Conservation (phyloP, 140 eudicot species). For the Senecio squalidus region DNA sequence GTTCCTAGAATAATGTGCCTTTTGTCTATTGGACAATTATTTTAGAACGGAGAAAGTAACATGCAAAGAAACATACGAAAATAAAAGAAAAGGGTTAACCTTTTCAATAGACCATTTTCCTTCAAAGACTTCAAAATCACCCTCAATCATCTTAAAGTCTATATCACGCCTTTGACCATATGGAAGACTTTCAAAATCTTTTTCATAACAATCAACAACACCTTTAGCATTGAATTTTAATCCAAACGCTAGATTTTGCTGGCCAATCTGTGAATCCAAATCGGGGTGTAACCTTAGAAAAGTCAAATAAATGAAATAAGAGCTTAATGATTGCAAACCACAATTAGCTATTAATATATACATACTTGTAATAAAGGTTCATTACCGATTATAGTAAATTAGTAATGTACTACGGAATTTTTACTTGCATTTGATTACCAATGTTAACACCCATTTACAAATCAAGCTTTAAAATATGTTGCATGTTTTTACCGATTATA, state of each 20-base stretch:
- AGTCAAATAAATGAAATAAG: neutral
- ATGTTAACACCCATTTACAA: no score
- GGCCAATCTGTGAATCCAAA: conserved; percentile 58
- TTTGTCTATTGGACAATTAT: no score
- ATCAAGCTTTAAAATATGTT: no score
- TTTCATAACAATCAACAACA: conserved; percentile 71
- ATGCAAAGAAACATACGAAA: neutral
- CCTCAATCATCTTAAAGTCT: conserved; percentile 86
- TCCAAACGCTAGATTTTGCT: conserved; percentile 78
- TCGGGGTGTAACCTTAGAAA: conserved; percentile 1
- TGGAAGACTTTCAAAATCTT: conserved; percentile 46
- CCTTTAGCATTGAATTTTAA: conserved; percentile 83
- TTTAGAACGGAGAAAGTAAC: neutral
- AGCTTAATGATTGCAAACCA: neutral
- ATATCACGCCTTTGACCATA: conserved; percentile 62
- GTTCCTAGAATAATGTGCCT: neutral
- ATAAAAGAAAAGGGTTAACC: conserved; percentile 27
- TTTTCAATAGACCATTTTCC: conserved; percentile 84
- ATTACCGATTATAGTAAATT: neutral
- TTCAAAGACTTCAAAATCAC: conserved; percentile 72
- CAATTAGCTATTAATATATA: neutral
- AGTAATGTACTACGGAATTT: no score
- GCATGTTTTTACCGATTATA: no score
- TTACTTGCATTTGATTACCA: no score
- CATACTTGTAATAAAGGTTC: neutral